Conservation (phyloP, 1,284 basidiomycete genomes). For the Naganishia albida region DNA sequence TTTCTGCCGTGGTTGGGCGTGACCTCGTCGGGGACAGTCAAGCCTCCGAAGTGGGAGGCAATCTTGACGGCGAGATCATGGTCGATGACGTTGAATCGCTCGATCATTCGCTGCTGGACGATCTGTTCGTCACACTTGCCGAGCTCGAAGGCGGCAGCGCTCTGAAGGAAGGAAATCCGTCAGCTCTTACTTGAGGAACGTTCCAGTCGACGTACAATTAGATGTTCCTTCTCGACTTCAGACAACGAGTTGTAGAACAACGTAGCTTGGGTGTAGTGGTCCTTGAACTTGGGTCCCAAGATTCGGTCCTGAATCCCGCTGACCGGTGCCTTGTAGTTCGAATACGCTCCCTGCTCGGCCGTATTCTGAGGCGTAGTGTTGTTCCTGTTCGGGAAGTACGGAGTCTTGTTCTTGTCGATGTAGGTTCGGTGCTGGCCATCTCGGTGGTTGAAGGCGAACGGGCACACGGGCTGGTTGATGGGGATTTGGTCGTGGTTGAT, state of each 20-base stretch:
- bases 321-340: constrained; percentile 53
- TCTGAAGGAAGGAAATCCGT: constrained; percentile 50
- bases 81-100: constrained; percentile 66
- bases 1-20: constrained; percentile 63
- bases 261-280: constrained; percentile 53
- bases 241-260: constrained; percentile 75
- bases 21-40: constrained; percentile 64
- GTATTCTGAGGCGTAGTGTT: constrained; percentile 56
- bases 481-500: constrained; percentile 63
- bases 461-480: constrained; percentile 78
- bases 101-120: constrained; percentile 68
- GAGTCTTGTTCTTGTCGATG: constrained; percentile 71
- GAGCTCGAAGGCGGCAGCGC: constrained; percentile 74
- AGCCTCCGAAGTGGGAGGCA: constrained; percentile 54
- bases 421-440: constrained; percentile 63
- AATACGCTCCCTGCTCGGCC: constrained; percentile 60
- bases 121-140: constrained; percentile 72
- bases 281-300: constrained; percentile 66
- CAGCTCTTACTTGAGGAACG: background rate
- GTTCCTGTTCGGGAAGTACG: constrained; percentile 66
- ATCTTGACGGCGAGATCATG: constrained; percentile 67
- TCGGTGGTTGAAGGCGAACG: constrained; percentile 70
- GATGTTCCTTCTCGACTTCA: constrained; percentile 65
- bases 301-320: constrained; percentile 67
- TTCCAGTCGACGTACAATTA: constrained; percentile 17